These are phyloP conservation scores for Monilinia aucupariae DNA, from an alignment of 2,329 filamentous ascomycete species.

Conservation along the genomic window DNA sequence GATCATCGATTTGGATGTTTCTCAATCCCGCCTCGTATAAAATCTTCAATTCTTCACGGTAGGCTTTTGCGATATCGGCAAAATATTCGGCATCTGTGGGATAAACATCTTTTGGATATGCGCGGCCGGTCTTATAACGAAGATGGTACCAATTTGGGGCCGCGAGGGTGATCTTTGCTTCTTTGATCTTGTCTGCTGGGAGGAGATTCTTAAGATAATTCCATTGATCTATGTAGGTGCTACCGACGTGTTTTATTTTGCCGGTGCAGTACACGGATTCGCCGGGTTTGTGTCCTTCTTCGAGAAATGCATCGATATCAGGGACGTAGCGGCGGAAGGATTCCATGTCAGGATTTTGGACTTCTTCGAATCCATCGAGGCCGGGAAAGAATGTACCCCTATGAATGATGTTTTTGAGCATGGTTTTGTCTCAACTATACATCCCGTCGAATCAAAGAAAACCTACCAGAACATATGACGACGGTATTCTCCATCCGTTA, in stretches of 20 bases:
- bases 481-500: slow-evolving; percentile 54
- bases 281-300: slow-evolving; percentile 42
- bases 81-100: slow-evolving; percentile 48
- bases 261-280: slow-evolving; percentile 43
- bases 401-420: neutral
- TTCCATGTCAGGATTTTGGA: slow-evolving; percentile 34
- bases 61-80: slow-evolving; percentile 48
- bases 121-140: slow-evolving; percentile 49
- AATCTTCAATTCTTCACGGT: slow-evolving; percentile 46
- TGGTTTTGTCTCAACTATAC: neutral
- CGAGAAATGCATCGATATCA: slow-evolving; percentile 40
- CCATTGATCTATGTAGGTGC: slow-evolving; percentile 50
- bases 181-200: slow-evolving; percentile 54
- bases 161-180: slow-evolving; percentile 64
- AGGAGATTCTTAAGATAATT: slow-evolving; percentile 55
- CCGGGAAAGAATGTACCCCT: slow-evolving; percentile 31
- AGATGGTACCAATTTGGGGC: slow-evolving; percentile 67
- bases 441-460: too few species aligned
- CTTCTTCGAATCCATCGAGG: slow-evolving; percentile 31
- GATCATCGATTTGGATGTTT: slow-evolving; percentile 52
- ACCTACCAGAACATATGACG: slow-evolving; percentile 33
- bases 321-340: slow-evolving; percentile 39
- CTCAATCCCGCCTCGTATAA: slow-evolving; percentile 48
- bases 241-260: slow-evolving; percentile 44
- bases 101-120: slow-evolving; percentile 48